phyloP scores from a whole-genome alignment of 169 alveolate species.

The Plasmodium inui region DNA sequence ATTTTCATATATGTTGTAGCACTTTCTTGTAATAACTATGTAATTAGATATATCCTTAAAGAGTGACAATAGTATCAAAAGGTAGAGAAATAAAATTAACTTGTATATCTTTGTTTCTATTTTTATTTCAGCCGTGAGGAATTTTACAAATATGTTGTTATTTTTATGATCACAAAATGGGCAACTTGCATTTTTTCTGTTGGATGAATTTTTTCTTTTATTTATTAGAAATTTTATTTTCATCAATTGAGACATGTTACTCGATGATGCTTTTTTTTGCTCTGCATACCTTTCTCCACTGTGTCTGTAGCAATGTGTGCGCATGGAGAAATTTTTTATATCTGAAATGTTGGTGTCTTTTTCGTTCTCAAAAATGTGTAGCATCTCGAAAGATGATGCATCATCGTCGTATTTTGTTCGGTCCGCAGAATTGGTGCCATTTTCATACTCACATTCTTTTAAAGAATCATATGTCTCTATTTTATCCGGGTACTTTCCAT shows the following conservation, averaged over 20 bases:
- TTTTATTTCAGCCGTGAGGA: conserved; percentile 67
- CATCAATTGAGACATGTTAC: conserved; percentile 29
- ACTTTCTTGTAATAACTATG: conserved; percentile 73
- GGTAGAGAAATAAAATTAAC: conserved; percentile 35
- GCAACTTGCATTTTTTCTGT: neutral
- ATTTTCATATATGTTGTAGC: conserved; percentile 70
- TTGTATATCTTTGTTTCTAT: conserved; percentile 59
- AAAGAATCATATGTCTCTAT: conserved; percentile 4
- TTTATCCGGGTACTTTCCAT: neutral
- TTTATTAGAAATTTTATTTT: conserved; percentile 30
- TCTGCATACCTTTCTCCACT: neutral
- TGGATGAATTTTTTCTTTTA: neutral
- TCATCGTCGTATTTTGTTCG: conserved; percentile 7
- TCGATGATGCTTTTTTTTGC: neutral
- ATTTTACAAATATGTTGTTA: conserved; percentile 46
- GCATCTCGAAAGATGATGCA: neutral
- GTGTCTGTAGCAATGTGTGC: neutral
- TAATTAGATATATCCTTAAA: conserved; percentile 51
- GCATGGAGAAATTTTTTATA: neutral
- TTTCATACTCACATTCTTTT: conserved; percentile 4
- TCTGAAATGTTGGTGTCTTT: neutral
- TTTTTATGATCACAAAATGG: conserved; percentile 22
- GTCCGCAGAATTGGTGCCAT: neutral
- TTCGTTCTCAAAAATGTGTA: neutral
- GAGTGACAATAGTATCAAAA: conserved; percentile 41